Conservation (phyloP, 202 grass and related monocot species). For the Eragrostis tef region DNA sequence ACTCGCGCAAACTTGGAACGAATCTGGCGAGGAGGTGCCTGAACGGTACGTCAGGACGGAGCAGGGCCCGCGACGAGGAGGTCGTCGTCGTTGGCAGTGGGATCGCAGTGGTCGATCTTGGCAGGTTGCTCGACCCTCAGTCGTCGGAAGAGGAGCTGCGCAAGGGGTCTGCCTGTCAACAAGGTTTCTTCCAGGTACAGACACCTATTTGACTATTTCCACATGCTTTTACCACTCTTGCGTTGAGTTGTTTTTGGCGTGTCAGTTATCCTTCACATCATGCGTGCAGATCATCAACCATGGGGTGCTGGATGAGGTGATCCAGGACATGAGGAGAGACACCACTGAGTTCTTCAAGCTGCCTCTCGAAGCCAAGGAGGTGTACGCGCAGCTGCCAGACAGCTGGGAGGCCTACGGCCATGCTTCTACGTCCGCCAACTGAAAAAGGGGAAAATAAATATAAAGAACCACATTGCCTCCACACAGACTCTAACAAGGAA, state of each 20-base stretch:
- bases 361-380: slow-evolving; percentile 57
- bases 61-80: not conserved
- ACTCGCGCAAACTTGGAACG: slow-evolving; percentile 29
- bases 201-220: not conserved
- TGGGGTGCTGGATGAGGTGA: slow-evolving; percentile 46
- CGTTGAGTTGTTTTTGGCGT: not conserved
- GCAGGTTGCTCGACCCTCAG: slow-evolving; percentile 31
- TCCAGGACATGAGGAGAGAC: slow-evolving; percentile 28
- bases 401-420: slow-evolving; percentile 60
- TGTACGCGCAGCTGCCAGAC: slow-evolving; percentile 16
- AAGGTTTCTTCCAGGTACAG: slow-evolving; percentile 37
- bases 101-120: slow-evolving; percentile 53
- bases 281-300: slow-evolving; percentile 46
- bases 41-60: slow-evolving; percentile 43
- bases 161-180: slow-evolving; percentile 33
- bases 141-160: slow-evolving; percentile 38
- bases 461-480: too few species aligned
- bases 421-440: too few species aligned
- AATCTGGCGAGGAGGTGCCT: slow-evolving; percentile 12
- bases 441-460: too few species aligned
- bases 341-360: slow-evolving; percentile 52
- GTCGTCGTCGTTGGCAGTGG: not conserved
- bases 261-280: not conserved
- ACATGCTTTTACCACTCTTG: not conserved
- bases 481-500: too few species aligned